Conservation (phyloP, 805 yeast genomes). For the Candida germanica region DNA sequence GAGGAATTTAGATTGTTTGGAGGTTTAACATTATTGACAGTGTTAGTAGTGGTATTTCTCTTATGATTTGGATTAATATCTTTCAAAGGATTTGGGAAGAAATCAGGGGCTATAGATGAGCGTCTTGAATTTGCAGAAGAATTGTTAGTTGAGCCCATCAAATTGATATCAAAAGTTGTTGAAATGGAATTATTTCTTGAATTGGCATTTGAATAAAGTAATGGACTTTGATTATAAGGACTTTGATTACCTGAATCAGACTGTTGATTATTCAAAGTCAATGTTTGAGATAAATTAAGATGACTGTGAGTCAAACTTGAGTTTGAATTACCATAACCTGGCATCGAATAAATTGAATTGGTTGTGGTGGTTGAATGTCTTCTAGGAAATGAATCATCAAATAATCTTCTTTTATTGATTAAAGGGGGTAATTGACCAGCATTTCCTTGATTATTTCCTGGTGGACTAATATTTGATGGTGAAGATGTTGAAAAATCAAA, state of each 20-base stretch:
- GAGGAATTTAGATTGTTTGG: too few species aligned
- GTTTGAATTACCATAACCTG: slow-evolving; percentile 8
- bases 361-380: slow-evolving; percentile 26
- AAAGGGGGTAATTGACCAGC: slow-evolving; percentile 11
- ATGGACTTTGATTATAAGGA: slow-evolving; percentile 21
- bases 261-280: slow-evolving; percentile 1
- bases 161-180: slow-evolving; percentile 24
- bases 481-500: slow-evolving; percentile 19
- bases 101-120: slow-evolving; percentile 42
- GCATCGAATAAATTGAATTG: slow-evolving; percentile 7
- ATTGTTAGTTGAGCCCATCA: slow-evolving; percentile 20
- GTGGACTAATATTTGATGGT: slow-evolving; percentile 15
- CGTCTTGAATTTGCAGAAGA: slow-evolving; percentile 34
- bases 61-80: slow-evolving; percentile 20
- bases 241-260: slow-evolving; percentile 9
- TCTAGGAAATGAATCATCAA: slow-evolving; percentile 21
- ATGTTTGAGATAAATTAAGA: slow-evolving; percentile 15
- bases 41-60: slow-evolving; percentile 27
- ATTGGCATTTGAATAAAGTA: slow-evolving; percentile 23
- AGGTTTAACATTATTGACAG: slow-evolving; percentile 21
- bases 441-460: slow-evolving; percentile 1
- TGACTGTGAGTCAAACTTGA: slow-evolving; percentile 14
- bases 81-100: slow-evolving; percentile 39
- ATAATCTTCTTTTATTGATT: slow-evolving; percentile 23
- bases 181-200: slow-evolving; percentile 42